Percentiles rank a stretch among this genome's conserved stretches.
Evolutionary conservation across 1,284 basidiomycete genomes (phyloP).

Genomic region (Somion occarium): DNA sequence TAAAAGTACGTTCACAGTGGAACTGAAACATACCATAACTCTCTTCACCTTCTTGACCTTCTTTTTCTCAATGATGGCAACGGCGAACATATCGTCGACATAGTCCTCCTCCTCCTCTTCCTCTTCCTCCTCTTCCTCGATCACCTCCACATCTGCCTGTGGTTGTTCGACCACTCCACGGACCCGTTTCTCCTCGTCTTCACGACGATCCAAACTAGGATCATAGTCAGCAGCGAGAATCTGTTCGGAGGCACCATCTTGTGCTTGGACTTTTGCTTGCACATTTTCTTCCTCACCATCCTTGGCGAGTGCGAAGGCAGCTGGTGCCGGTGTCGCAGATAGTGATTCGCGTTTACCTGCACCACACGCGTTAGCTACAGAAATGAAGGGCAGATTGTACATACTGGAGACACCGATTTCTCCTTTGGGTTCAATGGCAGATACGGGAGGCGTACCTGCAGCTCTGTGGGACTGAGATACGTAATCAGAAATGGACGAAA

Average conservation of each 20-base stretch:
- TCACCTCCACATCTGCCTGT: slow-evolving; percentile 46
- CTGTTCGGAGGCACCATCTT: slow-evolving; percentile 56
- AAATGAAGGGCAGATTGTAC: too few species aligned
- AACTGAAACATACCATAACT: slow-evolving; percentile 38
- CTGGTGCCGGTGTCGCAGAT: slow-evolving; percentile 52
- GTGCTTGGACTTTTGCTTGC: slow-evolving; percentile 34
- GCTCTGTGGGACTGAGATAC: slow-evolving; percentile 49
- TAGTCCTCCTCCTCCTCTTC: slow-evolving; percentile 71
- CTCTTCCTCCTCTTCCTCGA: slow-evolving; percentile 52
- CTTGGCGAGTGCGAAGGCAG: slow-evolving; percentile 57
- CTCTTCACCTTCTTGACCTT: slow-evolving; percentile 59
- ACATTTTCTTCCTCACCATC: slow-evolving; percentile 46
- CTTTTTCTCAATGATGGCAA: slow-evolving; percentile 51
- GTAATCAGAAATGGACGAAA: slow-evolving; percentile 56
- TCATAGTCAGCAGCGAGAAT: slow-evolving; percentile 93
- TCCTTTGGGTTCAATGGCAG: slow-evolving; percentile 10
- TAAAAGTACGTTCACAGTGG: not conserved
- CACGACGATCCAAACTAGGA: slow-evolving; percentile 77
- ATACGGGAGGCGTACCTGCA: slow-evolving; percentile 29
- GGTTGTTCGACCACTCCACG: slow-evolving; percentile 38
- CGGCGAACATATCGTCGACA: slow-evolving; percentile 87
- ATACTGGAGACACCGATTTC: too few species aligned
- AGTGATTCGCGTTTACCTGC: slow-evolving; percentile 46
- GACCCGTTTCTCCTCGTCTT: slow-evolving; percentile 72
- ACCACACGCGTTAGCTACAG: too few species aligned